phyloP scores from a whole-genome alignment of 345 rosid species.

The Lepidium africanum region DNA sequence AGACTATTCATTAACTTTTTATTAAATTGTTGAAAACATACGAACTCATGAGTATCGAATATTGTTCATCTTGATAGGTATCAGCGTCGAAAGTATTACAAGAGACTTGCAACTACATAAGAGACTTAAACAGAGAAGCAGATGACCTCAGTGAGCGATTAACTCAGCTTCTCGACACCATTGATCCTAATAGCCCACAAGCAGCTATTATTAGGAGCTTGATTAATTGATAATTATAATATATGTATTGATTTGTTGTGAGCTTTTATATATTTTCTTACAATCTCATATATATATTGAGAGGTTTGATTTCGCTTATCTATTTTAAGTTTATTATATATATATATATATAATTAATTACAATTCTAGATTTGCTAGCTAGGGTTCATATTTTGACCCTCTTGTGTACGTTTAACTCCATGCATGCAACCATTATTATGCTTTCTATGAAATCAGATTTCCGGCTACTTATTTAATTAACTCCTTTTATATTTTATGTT shows the following conservation, averaged over 20 bases:
- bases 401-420: slow-evolving; percentile 6
- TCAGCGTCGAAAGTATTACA: slow-evolving; percentile 89
- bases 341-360: not conserved
- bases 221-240: slow-evolving; percentile 39
- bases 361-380: not conserved
- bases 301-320: slow-evolving; percentile 15
- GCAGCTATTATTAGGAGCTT: slow-evolving; percentile 92
- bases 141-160: slow-evolving; percentile 85
- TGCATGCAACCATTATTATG: slow-evolving; percentile 13
- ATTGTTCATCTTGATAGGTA: slow-evolving; percentile 32
- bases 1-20: not conserved
- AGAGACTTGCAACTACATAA: slow-evolving; percentile 91
- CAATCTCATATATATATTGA: not conserved
- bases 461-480: not conserved
- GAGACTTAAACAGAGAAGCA: slow-evolving; percentile 81
- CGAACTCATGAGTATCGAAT: not conserved
- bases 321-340: not conserved
- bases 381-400: slow-evolving; percentile 20
- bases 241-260: not conserved
- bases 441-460: slow-evolving; percentile 14
- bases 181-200: slow-evolving; percentile 83
- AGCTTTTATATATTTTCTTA: not conserved
- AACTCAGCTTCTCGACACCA: slow-evolving; percentile 72
- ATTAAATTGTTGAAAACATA: not conserved
- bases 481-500: not conserved